A percentile compares a stretch with the other conserved stretches of the same genome.
phyloP scores from a whole-genome alignment of 495 filamentous ascomycete genomes.

The Penicillium nucicola region DNA sequence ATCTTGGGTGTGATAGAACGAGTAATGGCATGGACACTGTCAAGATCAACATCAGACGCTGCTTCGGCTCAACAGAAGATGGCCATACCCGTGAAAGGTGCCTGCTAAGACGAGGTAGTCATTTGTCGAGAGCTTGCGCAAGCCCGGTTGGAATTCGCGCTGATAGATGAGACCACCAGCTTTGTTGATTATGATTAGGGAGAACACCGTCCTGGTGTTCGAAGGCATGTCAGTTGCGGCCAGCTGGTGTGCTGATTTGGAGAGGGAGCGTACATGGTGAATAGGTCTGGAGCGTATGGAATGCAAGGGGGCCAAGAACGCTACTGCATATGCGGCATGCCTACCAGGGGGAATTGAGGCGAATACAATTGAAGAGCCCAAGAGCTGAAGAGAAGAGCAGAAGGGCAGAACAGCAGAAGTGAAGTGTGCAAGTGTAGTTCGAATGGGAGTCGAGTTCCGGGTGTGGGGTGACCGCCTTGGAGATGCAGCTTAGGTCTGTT shows the following conservation, averaged over 20 bases:
- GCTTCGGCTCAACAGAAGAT: background rate
- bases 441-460: no score
- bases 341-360: background rate
- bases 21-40: constrained; percentile 82
- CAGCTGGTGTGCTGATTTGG: background rate
- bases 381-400: no score
- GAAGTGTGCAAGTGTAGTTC: no score
- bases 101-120: constrained; percentile 97
- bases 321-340: constrained; percentile 10
- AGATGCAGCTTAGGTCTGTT: constrained; percentile 8
- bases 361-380: background rate
- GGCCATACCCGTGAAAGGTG: constrained; percentile 84
- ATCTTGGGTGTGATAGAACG: constrained; percentile 66
- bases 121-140: constrained; percentile 86
- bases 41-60: background rate
- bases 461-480: no score
- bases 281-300: constrained; percentile 7
- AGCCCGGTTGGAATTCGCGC: constrained; percentile 77
- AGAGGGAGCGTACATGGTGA: constrained; percentile 19
- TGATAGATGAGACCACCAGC: constrained; percentile 95
- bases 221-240: constrained; percentile 15
- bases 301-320: constrained; percentile 8
- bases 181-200: constrained; percentile 97
- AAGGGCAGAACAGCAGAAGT: no score
- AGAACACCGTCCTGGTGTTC: constrained; percentile 77